phyloP scores from a whole-genome alignment of 73 alveolate species.

The Stentor coeruleus region DNA sequence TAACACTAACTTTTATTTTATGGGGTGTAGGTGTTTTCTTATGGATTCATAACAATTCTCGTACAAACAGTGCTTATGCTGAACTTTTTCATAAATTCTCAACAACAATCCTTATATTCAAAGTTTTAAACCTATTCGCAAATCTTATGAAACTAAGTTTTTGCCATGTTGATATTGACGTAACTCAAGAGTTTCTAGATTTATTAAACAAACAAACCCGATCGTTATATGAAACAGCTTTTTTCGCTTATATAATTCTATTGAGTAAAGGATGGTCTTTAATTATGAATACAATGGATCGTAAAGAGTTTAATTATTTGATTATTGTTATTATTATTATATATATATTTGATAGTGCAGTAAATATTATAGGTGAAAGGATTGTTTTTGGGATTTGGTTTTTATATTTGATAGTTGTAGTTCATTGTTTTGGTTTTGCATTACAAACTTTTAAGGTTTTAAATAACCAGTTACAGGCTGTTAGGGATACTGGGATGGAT shows the following conservation, averaged over 20 bases:
- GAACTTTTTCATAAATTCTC: slow-evolving; percentile 9
- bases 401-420: neutral
- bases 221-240: slow-evolving; percentile 8
- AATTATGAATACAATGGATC: neutral
- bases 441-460: neutral
- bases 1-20: neutral
- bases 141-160: neutral
- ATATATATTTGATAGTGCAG: slow-evolving; percentile 15
- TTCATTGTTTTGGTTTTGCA: neutral
- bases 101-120: neutral
- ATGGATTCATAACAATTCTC: neutral
- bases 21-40: neutral
- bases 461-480: neutral
- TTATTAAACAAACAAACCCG: slow-evolving; percentile 7
- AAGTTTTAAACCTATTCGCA: neutral
- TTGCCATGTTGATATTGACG: neutral
- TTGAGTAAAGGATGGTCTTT: slow-evolving; percentile 13
- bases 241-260: neutral
- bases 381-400: neutral
- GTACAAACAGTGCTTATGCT: neutral
- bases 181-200: neutral
- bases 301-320: neutral
- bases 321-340: neutral
- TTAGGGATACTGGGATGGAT: neutral
- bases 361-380: neutral